Evolutionary conservation across 2,329 filamentous ascomycete species (phyloP).

Genomic region (Bipolaris zeicola): DNA sequence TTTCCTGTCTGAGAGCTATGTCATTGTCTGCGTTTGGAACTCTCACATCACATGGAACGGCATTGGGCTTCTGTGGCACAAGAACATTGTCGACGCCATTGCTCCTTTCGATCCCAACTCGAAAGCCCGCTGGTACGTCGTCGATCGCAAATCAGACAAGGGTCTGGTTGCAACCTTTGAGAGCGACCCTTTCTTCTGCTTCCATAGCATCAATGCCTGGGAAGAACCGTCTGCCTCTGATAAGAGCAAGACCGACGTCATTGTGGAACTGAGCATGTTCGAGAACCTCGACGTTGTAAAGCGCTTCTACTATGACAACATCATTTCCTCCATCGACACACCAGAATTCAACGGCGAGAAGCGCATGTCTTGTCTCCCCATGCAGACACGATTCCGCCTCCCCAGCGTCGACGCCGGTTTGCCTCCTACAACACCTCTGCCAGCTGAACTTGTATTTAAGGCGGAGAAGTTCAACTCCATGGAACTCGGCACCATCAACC

Average conservation of each 20-base stretch:
- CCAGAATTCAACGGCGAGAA: conserved; percentile 30
- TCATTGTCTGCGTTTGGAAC: conserved; percentile 75
- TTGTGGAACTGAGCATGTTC: conserved; percentile 70
- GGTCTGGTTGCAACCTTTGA: conserved; percentile 73
- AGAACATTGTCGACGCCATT: conserved; percentile 73
- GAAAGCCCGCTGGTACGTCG: conserved; percentile 71
- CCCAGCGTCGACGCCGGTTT: conserved; percentile 43
- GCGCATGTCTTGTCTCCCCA: conserved; percentile 32
- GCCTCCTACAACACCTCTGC: background rate
- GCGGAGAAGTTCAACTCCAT: conserved; percentile 52
- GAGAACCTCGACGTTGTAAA: conserved; percentile 68
- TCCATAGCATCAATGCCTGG: conserved; percentile 79
- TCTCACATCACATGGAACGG: conserved; percentile 65
- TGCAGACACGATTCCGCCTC: conserved; percentile 40
- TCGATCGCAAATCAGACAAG: conserved; percentile 67
- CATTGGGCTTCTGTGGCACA: conserved; percentile 64
- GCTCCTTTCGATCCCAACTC: conserved; percentile 63
- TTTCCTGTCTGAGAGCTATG: conserved; percentile 72
- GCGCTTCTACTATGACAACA: conserved; percentile 65
- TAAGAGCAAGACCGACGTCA: conserved; percentile 57
- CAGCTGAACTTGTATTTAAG: conserved; percentile 19
- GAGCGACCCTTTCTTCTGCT: conserved; percentile 73
- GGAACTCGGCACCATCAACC: conserved; percentile 72
- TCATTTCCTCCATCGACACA: conserved; percentile 27
- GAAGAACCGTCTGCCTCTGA: conserved; percentile 59